Evolutionary conservation across 345 rosid genomes (phyloP), one percentile per base, ranked within the genome.

Genomic region (Ceriops tagal): DNA sequence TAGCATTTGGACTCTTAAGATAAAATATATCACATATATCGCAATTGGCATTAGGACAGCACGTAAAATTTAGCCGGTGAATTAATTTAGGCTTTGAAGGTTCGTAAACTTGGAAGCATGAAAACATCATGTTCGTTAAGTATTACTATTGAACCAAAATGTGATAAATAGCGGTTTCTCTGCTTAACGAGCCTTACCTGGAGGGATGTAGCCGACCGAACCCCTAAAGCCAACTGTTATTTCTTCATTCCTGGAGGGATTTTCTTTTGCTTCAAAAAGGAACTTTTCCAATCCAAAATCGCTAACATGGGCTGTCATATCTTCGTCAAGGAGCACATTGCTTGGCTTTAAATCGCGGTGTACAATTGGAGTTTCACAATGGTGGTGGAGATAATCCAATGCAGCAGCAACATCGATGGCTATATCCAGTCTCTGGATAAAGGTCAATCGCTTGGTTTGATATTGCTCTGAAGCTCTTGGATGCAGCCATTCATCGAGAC

Each of bases 281-380:
- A 77, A 6, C 39, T 52, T 77, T 8, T 75, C 79, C 47, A 74
- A 47, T n/a, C 79, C 73, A 3, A 77, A 77, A 27, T 71, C 79
- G 31, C 81, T 57, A 6, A 77, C 72, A 47, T 67, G 71, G 11
- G 73, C 76, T 66, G 66, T 61, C 78, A 76, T 73, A 20, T 73
- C 67, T 5, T 65, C 69, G 16, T 77, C 72, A 1, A 73, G 75
- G 19, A 73, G 80, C 24, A 80, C 69, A 35, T 76, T 76, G 58
- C 66, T 53, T 22, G 74, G 80, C 61, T 76, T 80, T 43, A 73
- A 20, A 64, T 76, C 80, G 5, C 76, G 30, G 35, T 80, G 78
- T 51, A 73, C 69, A 1, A 77, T 60, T 2, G 71, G 58, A 4
- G 39, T 49, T 28, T 49, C 31, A 21, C 66, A 73, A 9, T 22